These are phyloP conservation scores for Backusella parvicylindrica DNA, from an alignment of 192 early-diverging fungal genomes.

Conservation along the genomic window DNA sequence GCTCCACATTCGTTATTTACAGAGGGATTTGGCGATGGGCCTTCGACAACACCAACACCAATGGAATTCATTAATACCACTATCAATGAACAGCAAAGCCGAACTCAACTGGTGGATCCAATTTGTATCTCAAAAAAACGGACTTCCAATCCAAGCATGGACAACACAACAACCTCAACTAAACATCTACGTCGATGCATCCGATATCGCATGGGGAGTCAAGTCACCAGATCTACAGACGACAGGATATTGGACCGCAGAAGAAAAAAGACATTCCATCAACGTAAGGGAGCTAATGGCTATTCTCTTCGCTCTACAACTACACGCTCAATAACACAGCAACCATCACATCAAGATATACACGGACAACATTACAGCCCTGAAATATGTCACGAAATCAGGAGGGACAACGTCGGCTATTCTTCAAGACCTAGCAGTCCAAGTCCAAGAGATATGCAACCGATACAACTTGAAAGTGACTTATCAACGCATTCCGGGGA, in stretches of 20 bases:
- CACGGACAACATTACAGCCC: slow-evolving; percentile 19
- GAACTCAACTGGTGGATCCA: neutral
- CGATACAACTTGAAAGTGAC: neutral
- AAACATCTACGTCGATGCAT: neutral
- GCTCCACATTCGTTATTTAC: neutral
- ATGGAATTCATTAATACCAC: neutral
- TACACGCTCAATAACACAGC: neutral
- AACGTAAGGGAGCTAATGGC: slow-evolving; percentile 15
- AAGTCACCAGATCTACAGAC: neutral
- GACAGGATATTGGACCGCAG: neutral
- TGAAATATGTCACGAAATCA: slow-evolving; percentile 15
- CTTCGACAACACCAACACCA: neutral
- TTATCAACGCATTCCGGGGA: slow-evolving; percentile 3
- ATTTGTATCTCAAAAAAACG: neutral
- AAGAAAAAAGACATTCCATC: neutral
- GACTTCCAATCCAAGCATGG: neutral
- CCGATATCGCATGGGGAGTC: slow-evolving; percentile 17
- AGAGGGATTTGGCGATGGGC: neutral
- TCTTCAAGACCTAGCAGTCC: slow-evolving; percentile 14
- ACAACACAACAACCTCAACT: neutral
- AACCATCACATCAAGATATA: neutral
- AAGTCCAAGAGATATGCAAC: slow-evolving; percentile 17
- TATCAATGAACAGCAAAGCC: neutral
- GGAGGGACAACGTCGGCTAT: slow-evolving; percentile 13
- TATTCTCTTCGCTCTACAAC: neutral